Base-by-base conservation (phyloP, 176 grass and related monocot genomes). In the Aegilops sharonensis region DNA sequence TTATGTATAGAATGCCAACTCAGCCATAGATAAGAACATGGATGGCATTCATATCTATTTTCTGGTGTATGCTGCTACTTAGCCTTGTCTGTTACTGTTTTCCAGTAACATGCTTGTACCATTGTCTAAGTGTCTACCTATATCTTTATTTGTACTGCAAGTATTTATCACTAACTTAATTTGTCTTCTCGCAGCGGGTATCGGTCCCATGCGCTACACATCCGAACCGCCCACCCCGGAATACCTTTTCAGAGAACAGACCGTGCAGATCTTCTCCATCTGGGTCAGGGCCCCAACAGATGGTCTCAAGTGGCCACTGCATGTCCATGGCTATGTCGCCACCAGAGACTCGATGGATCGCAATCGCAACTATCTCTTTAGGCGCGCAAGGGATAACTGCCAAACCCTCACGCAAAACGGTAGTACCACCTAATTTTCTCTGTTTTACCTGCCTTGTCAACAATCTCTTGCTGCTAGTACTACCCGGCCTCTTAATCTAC, bases 271-370 rank as follows among this genome's bases (percentile, higher is more conserved):
- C 56, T 64, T 79, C 34, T 79, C 57, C 11, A 39, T 79, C 34
- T 43, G 37, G 36, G 57, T 79, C 6, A 25, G 4, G 12, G 57
- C 13, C 57, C 35, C 14, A 23, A 79, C 1, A 15, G 59, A 24
- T 40, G 35, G 57, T 39, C 57, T 79, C 54, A 23, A 63, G n/a
- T 79, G 77, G 59, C 77, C 77, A 1, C 77, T 64, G n/a, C 12
- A 18, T 79, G 77, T 79, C 77, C 14, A 43, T 39, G 77, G 57
- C 77, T 62, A 42, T 64, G 35, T 79, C 63, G 59, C 59, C 60
- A 39, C 60, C 7, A 60, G 59, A 17, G 59, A 79, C 13, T 23
- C 35, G 0, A 7, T 8, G 12, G 77, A 79, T 79, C n/a, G 17
- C 8, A 79, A 43, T 14, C 57, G 77, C 12, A 79, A 63, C 56